Evolutionary conservation across 345 rosid genomes (phyloP).

Genomic region (Pistacia atlantica): DNA sequence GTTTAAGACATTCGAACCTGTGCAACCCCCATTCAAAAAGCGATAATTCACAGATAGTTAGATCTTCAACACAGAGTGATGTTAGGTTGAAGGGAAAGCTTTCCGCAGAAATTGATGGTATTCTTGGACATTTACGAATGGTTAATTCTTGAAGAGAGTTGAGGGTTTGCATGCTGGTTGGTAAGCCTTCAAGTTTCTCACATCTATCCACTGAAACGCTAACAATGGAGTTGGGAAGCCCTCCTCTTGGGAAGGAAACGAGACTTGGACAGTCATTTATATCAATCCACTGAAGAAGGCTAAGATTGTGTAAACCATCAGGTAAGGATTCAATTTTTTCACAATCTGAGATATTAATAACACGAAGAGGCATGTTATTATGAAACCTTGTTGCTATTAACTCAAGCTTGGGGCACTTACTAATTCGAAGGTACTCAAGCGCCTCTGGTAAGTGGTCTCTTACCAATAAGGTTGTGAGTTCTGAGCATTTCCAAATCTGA

Average conservation of each 20-base stretch:
- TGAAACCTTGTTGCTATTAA: not conserved
- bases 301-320: no score
- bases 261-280: no score
- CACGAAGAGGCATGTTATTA: not conserved
- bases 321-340: no score
- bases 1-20: not conserved
- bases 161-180: not conserved
- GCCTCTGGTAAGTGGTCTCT: not conserved
- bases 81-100: not conserved
- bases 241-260: no score
- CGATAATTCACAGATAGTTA: not conserved
- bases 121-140: not conserved
- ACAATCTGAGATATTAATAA: no score
- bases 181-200: not conserved
- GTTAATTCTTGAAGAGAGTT: not conserved
- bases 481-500: slow-evolving; percentile 8
- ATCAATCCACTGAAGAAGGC: no score
- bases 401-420: not conserved
- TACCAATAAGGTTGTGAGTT: slow-evolving; percentile 3
- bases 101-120: not conserved
- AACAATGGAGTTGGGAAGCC: not conserved
- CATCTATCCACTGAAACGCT: not conserved
- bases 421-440: not conserved
- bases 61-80: not conserved
- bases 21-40: not conserved